Conservation (phyloP, 192 early-diverging fungal species). For the Physocladia obscura region DNA sequence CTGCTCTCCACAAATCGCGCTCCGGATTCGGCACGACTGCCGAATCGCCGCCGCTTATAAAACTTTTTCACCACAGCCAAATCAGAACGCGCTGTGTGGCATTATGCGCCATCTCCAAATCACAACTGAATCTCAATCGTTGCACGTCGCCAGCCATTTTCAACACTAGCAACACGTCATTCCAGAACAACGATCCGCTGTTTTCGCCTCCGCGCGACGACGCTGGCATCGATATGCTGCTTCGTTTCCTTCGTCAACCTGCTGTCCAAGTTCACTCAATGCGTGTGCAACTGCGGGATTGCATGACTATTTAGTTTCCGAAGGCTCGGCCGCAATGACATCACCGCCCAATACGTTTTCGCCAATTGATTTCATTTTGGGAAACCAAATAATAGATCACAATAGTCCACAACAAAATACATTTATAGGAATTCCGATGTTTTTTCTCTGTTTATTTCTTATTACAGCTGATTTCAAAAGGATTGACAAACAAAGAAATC, state of each 20-base stretch:
- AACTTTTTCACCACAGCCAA: slow-evolving; percentile 23
- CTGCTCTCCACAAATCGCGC: neutral
- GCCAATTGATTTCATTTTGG: no score
- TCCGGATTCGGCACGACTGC: neutral
- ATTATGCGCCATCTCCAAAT: slow-evolving; percentile 46
- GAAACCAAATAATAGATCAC: no score
- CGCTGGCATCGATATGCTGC: no score
- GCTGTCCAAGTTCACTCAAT: slow-evolving; percentile 44
- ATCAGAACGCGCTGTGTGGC: slow-evolving; percentile 30
- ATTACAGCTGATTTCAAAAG: no score
- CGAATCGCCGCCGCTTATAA: neutral
- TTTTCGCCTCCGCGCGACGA: no score
- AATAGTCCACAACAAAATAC: no score
- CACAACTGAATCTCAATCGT: slow-evolving; percentile 81
- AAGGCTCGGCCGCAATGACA: slow-evolving; percentile 64
- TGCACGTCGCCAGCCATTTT: slow-evolving; percentile 85
- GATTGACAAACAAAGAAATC: no score
- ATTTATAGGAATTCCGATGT: no score
- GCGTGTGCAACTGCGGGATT: slow-evolving; percentile 55
- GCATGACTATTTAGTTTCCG: slow-evolving; percentile 68
- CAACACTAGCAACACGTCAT: slow-evolving; percentile 68
- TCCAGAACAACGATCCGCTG: slow-evolving; percentile 66
- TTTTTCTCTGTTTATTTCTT: no score
- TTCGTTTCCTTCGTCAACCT: slow-evolving; percentile 6
- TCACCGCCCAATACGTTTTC: slow-evolving; percentile 72